These are phyloP conservation scores for Tetrapyrgos nigripes DNA, from an alignment of 1,284 basidiomycete genomes.

Conservation along the genomic window DNA sequence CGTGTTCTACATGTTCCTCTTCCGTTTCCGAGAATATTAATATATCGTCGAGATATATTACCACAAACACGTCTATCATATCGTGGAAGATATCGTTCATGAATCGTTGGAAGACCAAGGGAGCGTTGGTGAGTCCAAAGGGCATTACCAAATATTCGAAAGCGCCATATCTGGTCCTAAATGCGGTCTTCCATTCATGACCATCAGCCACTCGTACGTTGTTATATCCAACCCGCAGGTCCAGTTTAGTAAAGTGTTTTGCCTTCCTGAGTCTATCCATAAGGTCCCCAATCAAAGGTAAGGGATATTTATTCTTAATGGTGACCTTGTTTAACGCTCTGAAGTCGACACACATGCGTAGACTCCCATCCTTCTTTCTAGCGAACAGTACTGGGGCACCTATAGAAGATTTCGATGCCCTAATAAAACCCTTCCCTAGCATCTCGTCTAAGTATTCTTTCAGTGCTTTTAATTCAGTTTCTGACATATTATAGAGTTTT, in stretches of 20 bases:
- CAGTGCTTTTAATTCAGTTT: constrained; percentile 1
- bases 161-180: background rate
- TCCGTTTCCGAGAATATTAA: background rate
- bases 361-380: constrained; percentile 5
- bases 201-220: background rate
- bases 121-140: no score
- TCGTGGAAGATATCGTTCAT: no score
- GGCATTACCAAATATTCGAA: no score
- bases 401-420: constrained; percentile 2
- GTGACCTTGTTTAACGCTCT: background rate
- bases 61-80: constrained; percentile 35
- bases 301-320: background rate
- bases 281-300: constrained; percentile 1
- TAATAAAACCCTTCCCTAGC: constrained; percentile 8
- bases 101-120: no score
- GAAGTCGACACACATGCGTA: constrained; percentile 2
- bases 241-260: constrained; percentile 3
- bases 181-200: constrained; percentile 9
- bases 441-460: constrained; percentile 10
- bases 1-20: background rate
- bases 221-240: constrained; percentile 1
- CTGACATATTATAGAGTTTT: constrained; percentile 10
- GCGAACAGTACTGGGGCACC: constrained; percentile 4
- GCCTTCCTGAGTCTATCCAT: background rate
- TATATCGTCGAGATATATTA: constrained; percentile 38